Conservation (phyloP, 805 yeast species). For the Yamadazyma akitaensis region DNA sequence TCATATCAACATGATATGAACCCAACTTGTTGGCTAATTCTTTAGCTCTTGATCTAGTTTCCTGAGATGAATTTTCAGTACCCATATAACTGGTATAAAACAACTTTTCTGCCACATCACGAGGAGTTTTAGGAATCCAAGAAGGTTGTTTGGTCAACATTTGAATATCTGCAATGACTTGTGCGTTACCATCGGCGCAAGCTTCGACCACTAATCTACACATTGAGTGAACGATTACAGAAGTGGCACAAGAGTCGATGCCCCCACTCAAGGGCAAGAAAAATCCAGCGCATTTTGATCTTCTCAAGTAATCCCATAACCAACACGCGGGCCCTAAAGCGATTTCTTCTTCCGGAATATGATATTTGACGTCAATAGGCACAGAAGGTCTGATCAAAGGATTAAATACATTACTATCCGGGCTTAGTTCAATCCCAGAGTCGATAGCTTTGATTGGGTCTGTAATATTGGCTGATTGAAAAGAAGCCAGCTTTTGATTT, state of each 20-base stretch:
- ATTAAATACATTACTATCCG: slow-evolving; percentile 55
- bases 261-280: slow-evolving; percentile 96
- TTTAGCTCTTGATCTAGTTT: slow-evolving; percentile 80
- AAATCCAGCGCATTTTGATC: slow-evolving; percentile 87
- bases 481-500: slow-evolving; percentile 68
- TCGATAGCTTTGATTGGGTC: slow-evolving; percentile 53
- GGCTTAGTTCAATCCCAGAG: slow-evolving; percentile 66
- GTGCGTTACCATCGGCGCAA: slow-evolving; percentile 62
- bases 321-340: slow-evolving; percentile 99
- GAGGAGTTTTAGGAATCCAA: slow-evolving; percentile 72
- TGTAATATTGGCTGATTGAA: slow-evolving; percentile 55
- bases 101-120: slow-evolving; percentile 68
- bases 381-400: slow-evolving; percentile 58
- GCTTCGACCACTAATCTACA: slow-evolving; percentile 78
- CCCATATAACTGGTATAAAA: slow-evolving; percentile 97
- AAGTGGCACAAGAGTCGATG: slow-evolving; percentile 96
- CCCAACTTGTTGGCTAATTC: slow-evolving; percentile 74
- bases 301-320: slow-evolving; percentile 96
- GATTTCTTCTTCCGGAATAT: slow-evolving; percentile 90
- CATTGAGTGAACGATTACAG: slow-evolving; percentile 92
- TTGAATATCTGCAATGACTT: slow-evolving; percentile 76
- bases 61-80: slow-evolving; percentile 84
- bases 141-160: slow-evolving; percentile 53
- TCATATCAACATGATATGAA: slow-evolving; percentile 84
- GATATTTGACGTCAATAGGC: slow-evolving; percentile 53